These are phyloP conservation scores for Sporothrix humicola DNA, from an alignment of 2,329 filamentous ascomycete species.

Conservation along the genomic window DNA sequence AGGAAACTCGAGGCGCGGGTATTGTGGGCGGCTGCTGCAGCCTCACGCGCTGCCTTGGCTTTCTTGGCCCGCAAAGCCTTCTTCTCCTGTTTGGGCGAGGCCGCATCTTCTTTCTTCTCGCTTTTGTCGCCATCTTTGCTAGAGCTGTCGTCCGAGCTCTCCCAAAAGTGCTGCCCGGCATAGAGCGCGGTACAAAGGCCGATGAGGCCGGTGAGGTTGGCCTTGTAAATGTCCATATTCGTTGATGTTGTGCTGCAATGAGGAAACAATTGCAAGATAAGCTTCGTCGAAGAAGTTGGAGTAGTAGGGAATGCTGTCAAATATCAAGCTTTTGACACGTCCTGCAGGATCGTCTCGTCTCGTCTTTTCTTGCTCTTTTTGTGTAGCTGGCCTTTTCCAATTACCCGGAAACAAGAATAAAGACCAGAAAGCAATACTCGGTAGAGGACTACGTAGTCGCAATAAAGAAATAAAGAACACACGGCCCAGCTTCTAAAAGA, in stretches of 20 bases:
- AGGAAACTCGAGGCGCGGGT: constrained; percentile 44
- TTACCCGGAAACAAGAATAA: constrained; percentile 31
- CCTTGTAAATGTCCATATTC: constrained; percentile 45
- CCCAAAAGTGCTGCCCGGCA: constrained; percentile 35
- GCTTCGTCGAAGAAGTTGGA: not conserved
- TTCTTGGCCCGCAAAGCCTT: not conserved
- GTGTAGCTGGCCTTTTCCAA: constrained; percentile 31
- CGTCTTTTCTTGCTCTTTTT: not conserved
- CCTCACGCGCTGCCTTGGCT: not conserved
- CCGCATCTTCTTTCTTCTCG: not conserved
- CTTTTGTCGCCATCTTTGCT: not conserved
- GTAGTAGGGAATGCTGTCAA: not conserved
- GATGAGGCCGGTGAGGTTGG: constrained; percentile 45
- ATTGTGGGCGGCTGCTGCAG: constrained; percentile 39
- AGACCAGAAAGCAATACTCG: not conserved
- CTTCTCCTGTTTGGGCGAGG: constrained; percentile 1
- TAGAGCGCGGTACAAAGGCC: constrained; percentile 44
- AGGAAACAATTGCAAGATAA: not conserved
- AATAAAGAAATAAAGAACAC: not conserved
- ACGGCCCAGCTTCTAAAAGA: not conserved
- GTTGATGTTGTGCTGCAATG: not conserved
- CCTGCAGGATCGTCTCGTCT: not conserved
- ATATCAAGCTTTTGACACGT: not conserved
- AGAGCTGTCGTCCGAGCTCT: constrained; percentile 5
- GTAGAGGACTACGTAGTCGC: not conserved